Percentiles rank a stretch among this genome's conserved stretches.
Conservation (phyloP, 495 filamentous ascomycete species). For the Filosporella fistucella region DNA sequence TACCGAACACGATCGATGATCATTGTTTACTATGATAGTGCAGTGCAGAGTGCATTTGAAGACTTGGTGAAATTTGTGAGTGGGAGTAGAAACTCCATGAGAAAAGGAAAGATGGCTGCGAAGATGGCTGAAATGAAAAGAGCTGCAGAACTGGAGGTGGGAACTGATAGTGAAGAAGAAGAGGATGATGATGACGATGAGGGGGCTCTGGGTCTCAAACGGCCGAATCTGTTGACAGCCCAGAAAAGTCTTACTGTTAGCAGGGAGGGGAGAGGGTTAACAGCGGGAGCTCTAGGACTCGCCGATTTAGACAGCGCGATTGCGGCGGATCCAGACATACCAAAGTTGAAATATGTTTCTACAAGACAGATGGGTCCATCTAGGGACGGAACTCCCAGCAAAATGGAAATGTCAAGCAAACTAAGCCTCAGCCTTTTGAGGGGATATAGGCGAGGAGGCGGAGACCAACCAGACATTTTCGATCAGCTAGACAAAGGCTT, state of each 20-base stretch:
- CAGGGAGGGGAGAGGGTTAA: constrained; percentile 3
- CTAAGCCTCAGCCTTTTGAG: constrained; percentile 13
- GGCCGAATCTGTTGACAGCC: background rate
- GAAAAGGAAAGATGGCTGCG: constrained; percentile 71
- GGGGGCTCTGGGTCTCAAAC: background rate
- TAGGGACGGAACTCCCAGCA: background rate
- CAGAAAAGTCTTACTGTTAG: constrained; percentile 3
- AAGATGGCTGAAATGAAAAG: constrained; percentile 52
- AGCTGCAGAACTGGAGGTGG: constrained; percentile 46
- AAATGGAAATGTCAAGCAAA: constrained; percentile 4
- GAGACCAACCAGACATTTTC: constrained; percentile 47
- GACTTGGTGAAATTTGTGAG: constrained; percentile 74
- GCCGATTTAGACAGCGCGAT: constrained; percentile 3
- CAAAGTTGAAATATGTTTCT: constrained; percentile 16
- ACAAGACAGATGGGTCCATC: constrained; percentile 20
- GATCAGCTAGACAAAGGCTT: constrained; percentile 71
- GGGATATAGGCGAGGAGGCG: constrained; percentile 11
- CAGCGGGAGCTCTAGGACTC: background rate
- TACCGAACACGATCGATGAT: constrained; percentile 75
- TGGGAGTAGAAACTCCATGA: constrained; percentile 73
- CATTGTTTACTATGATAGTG: constrained; percentile 84
- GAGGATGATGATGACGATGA: constrained; percentile 23
- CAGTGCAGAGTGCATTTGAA: constrained; percentile 77
- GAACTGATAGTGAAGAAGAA: constrained; percentile 37
- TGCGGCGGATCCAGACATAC: constrained; percentile 20